Base-by-base conservation (phyloP, 2,329 filamentous ascomycete genomes). In the Exophiala xenobiotica region DNA sequence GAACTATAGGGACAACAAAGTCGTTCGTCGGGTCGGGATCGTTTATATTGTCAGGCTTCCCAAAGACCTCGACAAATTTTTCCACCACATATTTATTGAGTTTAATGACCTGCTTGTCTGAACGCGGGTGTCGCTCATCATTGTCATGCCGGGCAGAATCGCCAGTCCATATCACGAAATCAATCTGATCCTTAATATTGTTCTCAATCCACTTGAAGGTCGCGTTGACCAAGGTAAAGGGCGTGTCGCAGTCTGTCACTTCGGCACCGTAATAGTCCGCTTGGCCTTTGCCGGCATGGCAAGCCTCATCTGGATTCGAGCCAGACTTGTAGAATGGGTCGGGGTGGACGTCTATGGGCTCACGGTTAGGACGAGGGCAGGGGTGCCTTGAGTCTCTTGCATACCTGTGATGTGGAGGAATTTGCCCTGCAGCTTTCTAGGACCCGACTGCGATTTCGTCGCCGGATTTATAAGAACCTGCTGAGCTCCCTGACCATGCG, bases 101-200 rank as follows among this genome's bases (percentile, higher is more conserved):
- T 46, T 80, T 74, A 12, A 92, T 73, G n/a, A 99, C 85, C 66
- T 96, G 84, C 35, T 79, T 75, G 33, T 83, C 78, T 29, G 78
- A 88, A 59, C 93, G 86, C 9, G 92, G 92, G 26, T 88, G 77
- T 41, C 80, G 71, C 67, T 92, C 87, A 67, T 96, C 90, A 68
- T 86, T 92, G 69, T 96, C 91, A 70, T 96, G 90, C 58, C 90
- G 82, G 16, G 88, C 89, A 24, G 87, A 92, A 69, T 96, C 90
- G 59, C 90, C 90, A 1, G 91, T 96, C 90, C 90, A 96, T 42
- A 96, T 75, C 43, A 96, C 85, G 67, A 96, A 96, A 68, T 96
- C 90, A 58, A 96, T 79, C 3, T 84, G 72, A 65, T 91, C 86
- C 65, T 81, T 86, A 51, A 96, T 65, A 63, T 95, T 85, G 37